phyloP scores from a whole-genome alignment of 2,329 filamentous ascomycete species.

The Talaromyces funiculosus region DNA sequence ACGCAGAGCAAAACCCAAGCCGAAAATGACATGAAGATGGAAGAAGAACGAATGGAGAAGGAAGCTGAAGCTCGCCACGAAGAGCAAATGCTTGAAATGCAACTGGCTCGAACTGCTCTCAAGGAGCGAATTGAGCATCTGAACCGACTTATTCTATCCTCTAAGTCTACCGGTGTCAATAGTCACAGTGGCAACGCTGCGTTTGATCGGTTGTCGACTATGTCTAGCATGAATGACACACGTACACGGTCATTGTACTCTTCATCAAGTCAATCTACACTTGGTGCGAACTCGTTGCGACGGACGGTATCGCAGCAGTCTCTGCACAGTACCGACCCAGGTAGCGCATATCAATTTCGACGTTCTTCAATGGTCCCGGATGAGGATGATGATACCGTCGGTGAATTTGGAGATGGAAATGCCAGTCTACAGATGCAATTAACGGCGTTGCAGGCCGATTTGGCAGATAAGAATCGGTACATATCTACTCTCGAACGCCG shows the following conservation, averaged over 20 bases:
- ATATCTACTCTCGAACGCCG: slow-evolving; percentile 91
- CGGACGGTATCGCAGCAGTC: slow-evolving; percentile 65
- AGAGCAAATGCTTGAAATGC: slow-evolving; percentile 98
- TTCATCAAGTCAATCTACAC: slow-evolving; percentile 61
- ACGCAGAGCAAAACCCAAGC: slow-evolving; percentile 65
- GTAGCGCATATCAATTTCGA: slow-evolving; percentile 14
- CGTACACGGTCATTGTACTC: slow-evolving; percentile 57
- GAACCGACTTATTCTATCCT: slow-evolving; percentile 89
- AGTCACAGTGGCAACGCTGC: slow-evolving; percentile 65
- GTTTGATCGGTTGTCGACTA: slow-evolving; percentile 58
- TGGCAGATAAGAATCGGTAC: slow-evolving; percentile 95
- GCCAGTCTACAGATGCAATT: slow-evolving; percentile 82
- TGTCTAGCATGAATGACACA: slow-evolving; percentile 45
- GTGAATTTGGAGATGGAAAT: slow-evolving; percentile 79
- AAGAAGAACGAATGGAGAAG: slow-evolving; percentile 69
- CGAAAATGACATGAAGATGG: slow-evolving; percentile 57
- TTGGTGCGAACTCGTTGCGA: slow-evolving; percentile 51
- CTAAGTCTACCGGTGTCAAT: slow-evolving; percentile 93
- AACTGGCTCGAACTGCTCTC: slow-evolving; percentile 86
- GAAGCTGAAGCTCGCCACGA: slow-evolving; percentile 84
- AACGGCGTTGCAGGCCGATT: slow-evolving; percentile 84
- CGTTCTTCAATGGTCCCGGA: slow-evolving; percentile 33
- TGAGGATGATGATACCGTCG: slow-evolving; percentile 63
- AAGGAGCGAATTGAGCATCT: slow-evolving; percentile 97
- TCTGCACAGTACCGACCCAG: slow-evolving; percentile 39